Percentiles rank a stretch among this genome's conserved stretches.
phyloP scores from a whole-genome alignment of 495 filamentous ascomycete genomes.

The Penicillium dipodomyicola region DNA sequence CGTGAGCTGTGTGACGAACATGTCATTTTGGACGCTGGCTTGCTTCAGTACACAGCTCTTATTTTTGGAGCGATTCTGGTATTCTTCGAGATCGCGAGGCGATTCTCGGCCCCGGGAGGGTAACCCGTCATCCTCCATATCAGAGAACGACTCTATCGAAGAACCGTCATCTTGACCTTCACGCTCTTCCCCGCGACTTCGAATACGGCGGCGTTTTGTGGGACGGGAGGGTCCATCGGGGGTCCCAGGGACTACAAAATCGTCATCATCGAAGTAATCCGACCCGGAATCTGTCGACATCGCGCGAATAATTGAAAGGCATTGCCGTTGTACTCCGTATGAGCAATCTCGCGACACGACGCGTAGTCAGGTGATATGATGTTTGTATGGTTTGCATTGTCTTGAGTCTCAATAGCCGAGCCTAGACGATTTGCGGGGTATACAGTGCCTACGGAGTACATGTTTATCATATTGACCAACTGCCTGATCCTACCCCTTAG shows the following conservation, averaged over 20 bases:
- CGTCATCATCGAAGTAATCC: slow-evolving; percentile 31
- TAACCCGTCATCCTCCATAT: slow-evolving; percentile 25
- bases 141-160: slow-evolving; percentile 25
- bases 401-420: background rate
- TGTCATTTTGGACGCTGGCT: slow-evolving; percentile 43
- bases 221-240: slow-evolving; percentile 27
- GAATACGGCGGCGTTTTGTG: slow-evolving; percentile 39
- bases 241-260: slow-evolving; percentile 32
- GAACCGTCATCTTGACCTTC: slow-evolving; percentile 17
- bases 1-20: slow-evolving; percentile 54
- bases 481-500: background rate
- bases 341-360: slow-evolving; percentile 15
- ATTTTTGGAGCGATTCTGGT: slow-evolving; percentile 35
- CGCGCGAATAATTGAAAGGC: slow-evolving; percentile 1
- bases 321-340: background rate
- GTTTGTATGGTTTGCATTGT: slow-evolving; percentile 17
- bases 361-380: slow-evolving; percentile 17
- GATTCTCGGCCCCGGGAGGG: slow-evolving; percentile 17
- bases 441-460: background rate
- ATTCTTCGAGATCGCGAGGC: slow-evolving; percentile 21
- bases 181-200: slow-evolving; percentile 7
- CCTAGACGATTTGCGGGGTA: background rate
- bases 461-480: background rate
- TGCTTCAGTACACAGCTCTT: slow-evolving; percentile 48
- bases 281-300: slow-evolving; percentile 28